These are phyloP conservation scores for Rubroboletus satanas DNA, from an alignment of 768 basidiomycete genomes.

Conservation along the genomic window DNA sequence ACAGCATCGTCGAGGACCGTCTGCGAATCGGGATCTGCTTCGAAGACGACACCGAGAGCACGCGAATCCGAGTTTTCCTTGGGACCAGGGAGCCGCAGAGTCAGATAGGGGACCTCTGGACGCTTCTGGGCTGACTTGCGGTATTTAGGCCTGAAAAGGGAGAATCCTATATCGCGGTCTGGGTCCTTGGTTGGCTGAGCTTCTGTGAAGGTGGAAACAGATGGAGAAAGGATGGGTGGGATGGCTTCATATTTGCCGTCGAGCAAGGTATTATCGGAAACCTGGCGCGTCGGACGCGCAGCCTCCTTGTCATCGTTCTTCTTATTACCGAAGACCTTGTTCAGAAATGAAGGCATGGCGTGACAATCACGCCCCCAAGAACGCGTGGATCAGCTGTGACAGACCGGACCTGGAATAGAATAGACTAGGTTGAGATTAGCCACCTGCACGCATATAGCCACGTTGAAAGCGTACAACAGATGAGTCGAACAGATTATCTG, in stretches of 20 bases:
- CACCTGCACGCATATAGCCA: neutral
- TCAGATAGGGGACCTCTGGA: constrained; percentile 49
- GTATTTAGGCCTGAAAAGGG: constrained; percentile 49
- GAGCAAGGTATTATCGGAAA: constrained; percentile 47
- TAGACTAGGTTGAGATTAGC: constrained; percentile 9
- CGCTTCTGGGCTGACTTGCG: constrained; percentile 36
- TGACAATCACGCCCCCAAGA: constrained; percentile 13
- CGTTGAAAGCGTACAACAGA: neutral
- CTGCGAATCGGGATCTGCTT: constrained; percentile 50
- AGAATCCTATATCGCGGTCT: constrained; percentile 43
- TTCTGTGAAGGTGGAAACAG: constrained; percentile 19
- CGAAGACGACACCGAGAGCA: constrained; percentile 55
- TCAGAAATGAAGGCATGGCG: constrained; percentile 62
- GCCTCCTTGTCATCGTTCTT: constrained; percentile 52
- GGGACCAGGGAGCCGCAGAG: constrained; percentile 55
- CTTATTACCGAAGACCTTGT: constrained; percentile 75
- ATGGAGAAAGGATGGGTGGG: constrained; percentile 43
- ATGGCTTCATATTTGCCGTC: constrained; percentile 76
- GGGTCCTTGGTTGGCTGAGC: constrained; percentile 31
- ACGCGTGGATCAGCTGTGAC: constrained; percentile 11
- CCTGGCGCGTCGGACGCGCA: constrained; percentile 29
- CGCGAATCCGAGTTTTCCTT: constrained; percentile 46
- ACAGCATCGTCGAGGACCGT: constrained; percentile 47
- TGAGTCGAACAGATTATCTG: neutral
- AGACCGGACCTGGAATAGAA: constrained; percentile 5